Base-by-base conservation (phyloP, 2,329 filamentous ascomycete species). In the Aspergillus fumigatiaffinis region DNA sequence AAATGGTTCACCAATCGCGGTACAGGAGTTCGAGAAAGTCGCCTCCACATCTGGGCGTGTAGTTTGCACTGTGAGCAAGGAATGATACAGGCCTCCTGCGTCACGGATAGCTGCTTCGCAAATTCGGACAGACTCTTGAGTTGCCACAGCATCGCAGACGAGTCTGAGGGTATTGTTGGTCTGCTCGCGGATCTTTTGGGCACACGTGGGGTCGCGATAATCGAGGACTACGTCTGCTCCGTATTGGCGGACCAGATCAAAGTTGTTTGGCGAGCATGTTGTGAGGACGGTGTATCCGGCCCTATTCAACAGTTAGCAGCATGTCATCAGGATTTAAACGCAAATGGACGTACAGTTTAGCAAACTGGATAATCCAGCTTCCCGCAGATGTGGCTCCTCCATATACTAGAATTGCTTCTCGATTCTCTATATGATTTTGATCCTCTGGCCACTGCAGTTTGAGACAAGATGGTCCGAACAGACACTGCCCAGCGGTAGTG, bases 181-280 rank as follows among this genome's bases (percentile, higher is more conserved):
- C 35, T 58, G 53, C 3, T 26, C 26, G 3, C 52, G 52, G 49
- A 65, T 65, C 9, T 56, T 47, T 3, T 23, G 23, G 0, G 50
- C 58, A 25, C 57, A 63, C 2, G 28, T 23, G 1, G 51, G 12
- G 1, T 49, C 52, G 2, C 23, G 56, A 35, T 65, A 65, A 46
- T 63, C 60, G 20, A 60, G 63, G 1, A 53, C 56, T 1, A 23
- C 47, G 6, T 50, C 55, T 2, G 63, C 63, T 3, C 63, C 61
- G n/a, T 44, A 52, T 3, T 17, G 4, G 9, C 52, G 32, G 0
- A 60, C 59, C 0, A 60, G 46, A 4, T 53, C 52, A 14, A 54
- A 53, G 46, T 60, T 60, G 1, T 10, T 41, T 1, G 53, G 44
- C 17, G 52, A 54, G 17, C 44, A 28, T 8, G 52, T 54, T 8